A percentile compares a stretch with the other conserved stretches of the same genome.
Conservation (phyloP, 345 rosid species). For the Barbarea vulgaris region DNA sequence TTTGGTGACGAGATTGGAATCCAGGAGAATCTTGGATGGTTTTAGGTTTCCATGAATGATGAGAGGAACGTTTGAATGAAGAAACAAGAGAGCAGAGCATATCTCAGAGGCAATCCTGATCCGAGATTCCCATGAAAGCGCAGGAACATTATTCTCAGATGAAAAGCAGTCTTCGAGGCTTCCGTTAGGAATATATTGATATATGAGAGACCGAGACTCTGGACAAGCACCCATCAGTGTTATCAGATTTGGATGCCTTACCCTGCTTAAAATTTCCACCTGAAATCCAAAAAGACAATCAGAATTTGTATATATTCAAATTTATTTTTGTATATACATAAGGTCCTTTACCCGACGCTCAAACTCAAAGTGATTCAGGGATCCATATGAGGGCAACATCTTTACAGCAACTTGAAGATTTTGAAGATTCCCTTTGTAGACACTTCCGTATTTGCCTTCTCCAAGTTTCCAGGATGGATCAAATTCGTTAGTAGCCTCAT, state of each 20-base stretch:
- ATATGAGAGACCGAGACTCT: constrained; percentile 76
- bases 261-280: constrained; percentile 67
- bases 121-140: constrained; percentile 74
- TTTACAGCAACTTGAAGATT: constrained; percentile 74
- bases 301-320: background rate
- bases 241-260: constrained; percentile 90
- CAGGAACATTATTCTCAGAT: constrained; percentile 49
- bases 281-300: constrained; percentile 17
- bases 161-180: constrained; percentile 74
- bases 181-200: constrained; percentile 72
- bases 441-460: constrained; percentile 80
- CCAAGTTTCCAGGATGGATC: constrained; percentile 83
- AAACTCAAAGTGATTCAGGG: constrained; percentile 58
- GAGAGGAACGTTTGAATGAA: constrained; percentile 78
- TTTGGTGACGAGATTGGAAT: constrained; percentile 66
- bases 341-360: constrained; percentile 58
- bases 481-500: constrained; percentile 70
- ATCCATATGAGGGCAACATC: constrained; percentile 85
- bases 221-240: constrained; percentile 76
- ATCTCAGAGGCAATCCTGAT: constrained; percentile 65
- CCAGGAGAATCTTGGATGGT: constrained; percentile 82
- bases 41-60: constrained; percentile 79
- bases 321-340: background rate
- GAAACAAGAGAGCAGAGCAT: constrained; percentile 84
- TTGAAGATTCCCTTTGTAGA: constrained; percentile 73